These are phyloP conservation scores for Coprinellus micaceus DNA, from an alignment of 768 basidiomycete genomes.

Conservation along the genomic window DNA sequence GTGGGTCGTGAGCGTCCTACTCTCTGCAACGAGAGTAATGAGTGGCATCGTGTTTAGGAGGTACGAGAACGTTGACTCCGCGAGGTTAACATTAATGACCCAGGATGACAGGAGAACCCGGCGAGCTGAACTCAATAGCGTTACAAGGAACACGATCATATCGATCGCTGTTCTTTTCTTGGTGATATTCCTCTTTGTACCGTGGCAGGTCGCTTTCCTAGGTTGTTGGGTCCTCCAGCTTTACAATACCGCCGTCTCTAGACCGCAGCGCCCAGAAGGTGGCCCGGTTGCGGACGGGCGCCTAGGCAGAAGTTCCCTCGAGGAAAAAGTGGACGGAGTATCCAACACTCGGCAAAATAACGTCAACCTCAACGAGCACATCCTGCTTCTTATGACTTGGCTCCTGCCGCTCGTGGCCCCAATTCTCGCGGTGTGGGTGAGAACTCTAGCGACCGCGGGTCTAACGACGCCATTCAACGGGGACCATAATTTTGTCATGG, in stretches of 20 bases:
- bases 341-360: constrained; percentile 25
- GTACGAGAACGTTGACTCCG: constrained; percentile 23
- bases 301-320: constrained; percentile 5
- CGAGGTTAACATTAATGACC: not conserved
- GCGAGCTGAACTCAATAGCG: constrained; percentile 30
- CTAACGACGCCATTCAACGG: constrained; percentile 76
- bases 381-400: constrained; percentile 76
- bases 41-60: constrained; percentile 29
- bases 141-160: constrained; percentile 46
- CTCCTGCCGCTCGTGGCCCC: constrained; percentile 75
- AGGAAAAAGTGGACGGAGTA: not conserved
- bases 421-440: constrained; percentile 84
- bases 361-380: constrained; percentile 51
- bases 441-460: constrained; percentile 78
- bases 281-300: constrained; percentile 4
- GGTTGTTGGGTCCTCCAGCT: constrained; percentile 81
- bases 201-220: constrained; percentile 89
- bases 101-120: constrained; percentile 19
- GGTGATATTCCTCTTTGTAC: constrained; percentile 73
- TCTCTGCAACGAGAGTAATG: constrained; percentile 43
- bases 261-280: constrained; percentile 8
- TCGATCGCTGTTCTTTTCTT: constrained; percentile 60
- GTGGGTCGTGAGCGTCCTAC: constrained; percentile 45
- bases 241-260: constrained; percentile 50
- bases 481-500: constrained; percentile 69